Percentiles rank a stretch among this genome's conserved stretches.
Evolutionary conservation across 176 grass and related monocot species (phyloP).

Genomic region (Saccharum officinarum): DNA sequence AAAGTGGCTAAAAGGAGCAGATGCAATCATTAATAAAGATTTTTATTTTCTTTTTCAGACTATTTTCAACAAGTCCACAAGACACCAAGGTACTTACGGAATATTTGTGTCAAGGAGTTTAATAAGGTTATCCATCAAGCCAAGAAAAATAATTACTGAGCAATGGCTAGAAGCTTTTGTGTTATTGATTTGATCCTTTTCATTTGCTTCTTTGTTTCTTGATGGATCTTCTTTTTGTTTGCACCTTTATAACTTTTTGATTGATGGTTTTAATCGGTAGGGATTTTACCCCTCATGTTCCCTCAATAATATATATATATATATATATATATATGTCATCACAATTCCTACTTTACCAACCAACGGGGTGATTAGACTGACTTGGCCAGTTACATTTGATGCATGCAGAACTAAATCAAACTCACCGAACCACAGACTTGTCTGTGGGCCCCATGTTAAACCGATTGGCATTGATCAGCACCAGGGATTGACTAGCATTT

Average conservation of each 20-base stretch:
- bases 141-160: neutral
- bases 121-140: neutral
- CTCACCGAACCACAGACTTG: constrained; percentile 23
- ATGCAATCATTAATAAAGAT: neutral
- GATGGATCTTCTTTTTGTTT: neutral
- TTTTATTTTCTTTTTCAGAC: neutral
- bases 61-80: neutral
- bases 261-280: neutral
- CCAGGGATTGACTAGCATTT: constrained; percentile 50
- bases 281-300: neutral
- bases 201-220: neutral
- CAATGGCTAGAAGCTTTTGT: neutral
- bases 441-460: constrained; percentile 34
- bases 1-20: neutral
- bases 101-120: neutral
- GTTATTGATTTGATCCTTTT: neutral
- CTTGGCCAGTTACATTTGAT: neutral
- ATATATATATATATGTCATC: neutral
- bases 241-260: neutral
- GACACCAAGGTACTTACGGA: neutral
- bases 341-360: neutral
- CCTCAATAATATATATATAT: no score
- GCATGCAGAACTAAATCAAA: neutral
- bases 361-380: neutral
- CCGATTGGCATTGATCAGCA: constrained; percentile 24